These are phyloP conservation scores for Abelmoschus esculentus DNA, from an alignment of 345 rosid species.

Conservation along the genomic window DNA sequence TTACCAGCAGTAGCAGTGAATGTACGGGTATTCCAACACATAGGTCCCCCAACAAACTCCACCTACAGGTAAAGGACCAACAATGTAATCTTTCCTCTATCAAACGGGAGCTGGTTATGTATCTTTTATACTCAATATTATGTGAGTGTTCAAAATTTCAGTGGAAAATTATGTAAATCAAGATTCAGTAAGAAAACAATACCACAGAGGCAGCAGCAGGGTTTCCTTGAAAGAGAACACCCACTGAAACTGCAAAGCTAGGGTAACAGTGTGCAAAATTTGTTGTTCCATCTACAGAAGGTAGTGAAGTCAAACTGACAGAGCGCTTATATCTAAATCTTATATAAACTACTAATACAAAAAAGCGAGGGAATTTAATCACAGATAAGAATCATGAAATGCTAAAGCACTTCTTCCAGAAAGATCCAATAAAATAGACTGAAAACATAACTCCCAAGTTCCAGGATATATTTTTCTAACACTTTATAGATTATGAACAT, in stretches of 20 bases:
- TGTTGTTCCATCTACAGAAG: constrained; percentile 78
- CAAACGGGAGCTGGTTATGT: not conserved
- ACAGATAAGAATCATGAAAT: not conserved
- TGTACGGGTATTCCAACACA: constrained; percentile 89
- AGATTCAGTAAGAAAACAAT: constrained; percentile 12
- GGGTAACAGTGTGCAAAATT: constrained; percentile 96
- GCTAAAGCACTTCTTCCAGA: not conserved
- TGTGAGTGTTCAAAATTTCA: not conserved
- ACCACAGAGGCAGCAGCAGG: constrained; percentile 96
- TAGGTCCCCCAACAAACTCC: constrained; percentile 92
- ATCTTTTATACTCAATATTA: not conserved
- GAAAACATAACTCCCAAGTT: not conserved
- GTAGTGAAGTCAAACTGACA: not conserved
- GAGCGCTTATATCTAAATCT: not conserved
- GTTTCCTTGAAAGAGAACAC: constrained; percentile 69
- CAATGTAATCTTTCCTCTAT: constrained; percentile 7
- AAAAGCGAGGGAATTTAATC: not conserved
- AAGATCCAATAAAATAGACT: not conserved
- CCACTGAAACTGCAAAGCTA: constrained; percentile 96
- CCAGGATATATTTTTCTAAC: not conserved
- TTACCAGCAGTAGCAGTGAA: constrained; percentile 88
- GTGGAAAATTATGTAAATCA: constrained; percentile 8
- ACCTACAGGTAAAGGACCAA: constrained; percentile 38
- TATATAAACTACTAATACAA: not conserved
- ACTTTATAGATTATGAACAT: not conserved